These are phyloP conservation scores for Leucocoprinus birnbaumii DNA, from an alignment of 768 basidiomycete genomes.

Conservation along the genomic window DNA sequence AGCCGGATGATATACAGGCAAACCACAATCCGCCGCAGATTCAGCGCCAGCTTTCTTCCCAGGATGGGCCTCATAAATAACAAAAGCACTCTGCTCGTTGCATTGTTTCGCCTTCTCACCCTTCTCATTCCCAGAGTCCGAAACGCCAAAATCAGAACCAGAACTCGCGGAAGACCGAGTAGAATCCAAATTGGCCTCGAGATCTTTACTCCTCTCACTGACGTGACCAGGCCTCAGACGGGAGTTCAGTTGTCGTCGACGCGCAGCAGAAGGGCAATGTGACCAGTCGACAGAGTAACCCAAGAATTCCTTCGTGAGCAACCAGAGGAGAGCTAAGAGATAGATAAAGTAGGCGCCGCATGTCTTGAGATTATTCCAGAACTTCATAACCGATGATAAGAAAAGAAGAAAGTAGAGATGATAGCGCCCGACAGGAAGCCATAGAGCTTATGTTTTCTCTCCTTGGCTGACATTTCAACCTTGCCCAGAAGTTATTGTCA, in stretches of 20 bases:
- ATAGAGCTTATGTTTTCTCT: neutral
- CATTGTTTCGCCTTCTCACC: neutral
- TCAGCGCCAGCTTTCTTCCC: neutral
- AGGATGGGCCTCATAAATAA: neutral
- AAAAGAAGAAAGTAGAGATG: neutral
- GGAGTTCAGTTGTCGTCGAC: neutral
- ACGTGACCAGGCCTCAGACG: neutral
- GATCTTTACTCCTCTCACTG: neutral
- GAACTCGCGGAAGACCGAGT: neutral
- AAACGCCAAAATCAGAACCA: neutral
- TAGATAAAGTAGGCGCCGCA: slow-evolving; percentile 1
- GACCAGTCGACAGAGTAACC: neutral
- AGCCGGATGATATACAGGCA: neutral
- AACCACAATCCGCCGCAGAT: neutral
- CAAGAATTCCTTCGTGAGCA: neutral
- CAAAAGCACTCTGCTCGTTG: neutral
- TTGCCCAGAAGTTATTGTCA: neutral
- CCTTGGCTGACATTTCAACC: slow-evolving; percentile 8
- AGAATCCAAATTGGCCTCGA: slow-evolving; percentile 6
- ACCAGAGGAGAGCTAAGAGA: neutral
- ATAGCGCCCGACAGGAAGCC: neutral
- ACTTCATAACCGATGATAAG: neutral
- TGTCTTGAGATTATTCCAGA: neutral
- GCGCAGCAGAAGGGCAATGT: neutral
- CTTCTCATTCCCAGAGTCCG: neutral